Evolutionary conservation across 257 asterid genomes (phyloP).

Genomic region (Mentha longifolia): DNA sequence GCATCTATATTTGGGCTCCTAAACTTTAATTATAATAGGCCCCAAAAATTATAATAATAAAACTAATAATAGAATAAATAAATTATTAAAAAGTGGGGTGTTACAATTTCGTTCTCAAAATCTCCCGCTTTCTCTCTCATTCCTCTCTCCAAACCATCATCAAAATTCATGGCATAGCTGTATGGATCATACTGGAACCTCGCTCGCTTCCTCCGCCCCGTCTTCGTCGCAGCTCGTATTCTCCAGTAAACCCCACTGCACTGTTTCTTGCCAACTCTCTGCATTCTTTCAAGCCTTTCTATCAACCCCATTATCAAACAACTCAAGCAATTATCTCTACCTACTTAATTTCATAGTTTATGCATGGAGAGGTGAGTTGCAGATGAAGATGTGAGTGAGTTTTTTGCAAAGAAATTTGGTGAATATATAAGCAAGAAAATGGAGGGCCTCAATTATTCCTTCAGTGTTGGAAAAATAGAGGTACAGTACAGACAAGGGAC

Average conservation of each 20-base stretch:
- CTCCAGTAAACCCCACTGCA: slow-evolving; percentile 51
- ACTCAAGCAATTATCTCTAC: no score
- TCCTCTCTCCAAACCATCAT: slow-evolving; percentile 48
- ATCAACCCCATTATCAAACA: slow-evolving; percentile 41
- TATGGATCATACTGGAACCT: slow-evolving; percentile 71
- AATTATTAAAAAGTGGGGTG: no score
- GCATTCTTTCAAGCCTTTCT: slow-evolving; percentile 42
- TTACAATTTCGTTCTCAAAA: no score
- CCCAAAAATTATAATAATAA: no score
- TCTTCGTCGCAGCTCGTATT: slow-evolving; percentile 41
- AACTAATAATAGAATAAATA: no score
- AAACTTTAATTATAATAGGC: no score
- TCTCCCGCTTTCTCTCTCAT: slow-evolving; percentile 20
- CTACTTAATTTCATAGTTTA: no score
- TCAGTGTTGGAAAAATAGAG: neutral
- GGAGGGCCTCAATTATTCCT: slow-evolving; percentile 17
- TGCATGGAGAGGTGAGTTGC: no score
- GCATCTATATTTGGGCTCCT: no score
- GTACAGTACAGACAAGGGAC: slow-evolving; percentile 30
- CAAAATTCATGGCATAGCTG: slow-evolving; percentile 74
- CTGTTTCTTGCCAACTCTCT: slow-evolving; percentile 47
- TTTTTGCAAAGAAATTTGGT: neutral
- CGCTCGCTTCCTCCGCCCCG: slow-evolving; percentile 27
- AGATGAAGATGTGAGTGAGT: neutral
- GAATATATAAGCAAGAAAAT: slow-evolving; percentile 15